phyloP scores from a whole-genome alignment of 2,329 filamentous ascomycete genomes.

The Ophiosphaerella korrae region DNA sequence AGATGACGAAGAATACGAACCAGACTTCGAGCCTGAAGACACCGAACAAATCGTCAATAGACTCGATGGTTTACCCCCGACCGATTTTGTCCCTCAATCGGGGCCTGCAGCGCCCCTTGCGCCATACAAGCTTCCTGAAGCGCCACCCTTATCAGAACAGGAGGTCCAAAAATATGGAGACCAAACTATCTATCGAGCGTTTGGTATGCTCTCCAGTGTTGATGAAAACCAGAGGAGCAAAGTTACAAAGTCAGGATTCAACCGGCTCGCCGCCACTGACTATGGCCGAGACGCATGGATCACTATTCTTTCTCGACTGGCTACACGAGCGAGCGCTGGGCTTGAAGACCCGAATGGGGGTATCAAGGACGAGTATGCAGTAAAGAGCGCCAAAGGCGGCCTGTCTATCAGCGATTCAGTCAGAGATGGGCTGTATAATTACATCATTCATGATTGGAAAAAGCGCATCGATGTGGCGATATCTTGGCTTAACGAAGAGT shows the following conservation, averaged over 20 bases:
- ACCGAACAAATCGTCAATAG: conserved; percentile 79
- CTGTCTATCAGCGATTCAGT: conserved; percentile 69
- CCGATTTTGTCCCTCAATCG: conserved; percentile 54
- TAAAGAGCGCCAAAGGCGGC: conserved; percentile 32
- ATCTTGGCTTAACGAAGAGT: conserved; percentile 95
- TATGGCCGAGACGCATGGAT: conserved; percentile 91
- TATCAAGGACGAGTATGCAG: conserved; percentile 62
- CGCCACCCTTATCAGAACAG: conserved; percentile 72
- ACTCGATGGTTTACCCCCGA: conserved; percentile 70
- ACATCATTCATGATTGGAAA: conserved; percentile 90
- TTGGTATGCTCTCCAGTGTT: conserved; percentile 74
- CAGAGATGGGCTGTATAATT: conserved; percentile 79
- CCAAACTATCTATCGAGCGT: conserved; percentile 75
- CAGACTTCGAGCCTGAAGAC: conserved; percentile 80
- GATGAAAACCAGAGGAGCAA: conserved; percentile 66
- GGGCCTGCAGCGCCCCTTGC: conserved; percentile 56
- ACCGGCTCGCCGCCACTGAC: conserved; percentile 79
- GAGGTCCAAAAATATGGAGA: conserved; percentile 76
- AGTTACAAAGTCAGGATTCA: conserved; percentile 70
- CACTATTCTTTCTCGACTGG: conserved; percentile 82
- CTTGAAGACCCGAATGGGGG: conserved; percentile 71
- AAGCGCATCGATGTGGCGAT: conserved; percentile 88
- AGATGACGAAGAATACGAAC: conserved; percentile 93
- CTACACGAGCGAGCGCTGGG: conserved; percentile 75
- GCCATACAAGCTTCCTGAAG: conserved; percentile 78